These are phyloP conservation scores for Fusarium sp. DNA, from an alignment of 2,329 filamentous ascomycete genomes.

Conservation along the genomic window DNA sequence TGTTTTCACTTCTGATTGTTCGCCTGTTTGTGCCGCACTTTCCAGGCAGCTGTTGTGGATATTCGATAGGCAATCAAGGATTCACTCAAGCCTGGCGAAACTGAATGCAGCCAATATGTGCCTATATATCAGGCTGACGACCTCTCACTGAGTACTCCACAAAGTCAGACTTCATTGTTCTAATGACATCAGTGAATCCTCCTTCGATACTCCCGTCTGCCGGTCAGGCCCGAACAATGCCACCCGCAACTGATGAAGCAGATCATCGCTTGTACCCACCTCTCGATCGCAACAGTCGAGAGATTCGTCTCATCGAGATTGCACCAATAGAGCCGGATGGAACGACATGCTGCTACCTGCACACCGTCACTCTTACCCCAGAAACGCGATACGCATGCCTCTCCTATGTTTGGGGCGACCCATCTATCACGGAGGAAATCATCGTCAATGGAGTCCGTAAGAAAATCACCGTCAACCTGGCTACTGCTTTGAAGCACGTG, in stretches of 20 bases:
- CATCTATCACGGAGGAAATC: fast-evolving
- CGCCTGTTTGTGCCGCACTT: not conserved
- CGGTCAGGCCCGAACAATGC: not conserved
- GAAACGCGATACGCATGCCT: not conserved
- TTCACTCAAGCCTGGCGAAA: fast-evolving
- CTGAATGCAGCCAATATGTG: too few species aligned
- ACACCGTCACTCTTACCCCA: not conserved
- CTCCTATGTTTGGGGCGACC: constrained; percentile 5
- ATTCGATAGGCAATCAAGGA: not conserved
- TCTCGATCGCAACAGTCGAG: not conserved
- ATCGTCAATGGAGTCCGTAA: not conserved
- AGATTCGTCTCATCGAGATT: constrained; percentile 4
- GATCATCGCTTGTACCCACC: not conserved
- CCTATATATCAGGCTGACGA: not conserved
- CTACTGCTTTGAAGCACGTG: not conserved
- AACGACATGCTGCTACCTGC: too few species aligned
- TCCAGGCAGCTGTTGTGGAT: not conserved
- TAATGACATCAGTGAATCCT: too few species aligned
- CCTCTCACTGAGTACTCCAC: not conserved
- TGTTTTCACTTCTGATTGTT: too few species aligned
- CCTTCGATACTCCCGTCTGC: not conserved
- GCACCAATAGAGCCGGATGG: too few species aligned
- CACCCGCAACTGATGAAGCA: not conserved
- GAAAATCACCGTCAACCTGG: not conserved
- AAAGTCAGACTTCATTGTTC: not conserved